Conservation (phyloP, 2,329 filamentous ascomycete genomes). For the Raffaelea arxii region DNA sequence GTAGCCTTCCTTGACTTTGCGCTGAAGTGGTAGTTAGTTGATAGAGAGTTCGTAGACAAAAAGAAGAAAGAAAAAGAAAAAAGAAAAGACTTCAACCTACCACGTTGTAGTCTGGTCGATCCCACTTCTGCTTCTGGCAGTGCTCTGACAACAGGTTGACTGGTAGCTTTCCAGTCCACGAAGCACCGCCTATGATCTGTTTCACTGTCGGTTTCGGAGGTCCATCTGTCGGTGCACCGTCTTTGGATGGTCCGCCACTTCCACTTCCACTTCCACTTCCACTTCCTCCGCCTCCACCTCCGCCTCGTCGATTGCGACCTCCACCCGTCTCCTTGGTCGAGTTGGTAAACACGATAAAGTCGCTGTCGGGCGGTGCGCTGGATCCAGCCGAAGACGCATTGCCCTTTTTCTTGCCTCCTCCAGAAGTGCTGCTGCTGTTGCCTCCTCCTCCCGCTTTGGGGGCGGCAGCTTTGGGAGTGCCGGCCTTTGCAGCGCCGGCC, state of each 20-base stretch:
- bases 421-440: background rate
- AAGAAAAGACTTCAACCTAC: constrained; percentile 28
- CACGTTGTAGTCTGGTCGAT: constrained; percentile 84
- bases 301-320: constrained; percentile 25
- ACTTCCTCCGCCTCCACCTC: background rate
- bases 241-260: background rate
- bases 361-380: constrained; percentile 33
- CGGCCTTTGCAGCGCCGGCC: constrained; percentile 4
- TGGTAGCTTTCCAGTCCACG: constrained; percentile 95
- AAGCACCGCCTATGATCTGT: constrained; percentile 85
- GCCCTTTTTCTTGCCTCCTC: constrained; percentile 12
- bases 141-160: constrained; percentile 90
- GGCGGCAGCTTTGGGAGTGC: constrained; percentile 3
- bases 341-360: constrained; percentile 48
- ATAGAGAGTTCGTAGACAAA: background rate
- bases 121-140: constrained; percentile 94
- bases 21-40: constrained; percentile 19
- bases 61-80: background rate
- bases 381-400: background rate
- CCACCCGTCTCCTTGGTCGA: constrained; percentile 38
- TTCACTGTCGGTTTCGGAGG: constrained; percentile 55
- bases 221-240: constrained; percentile 15
- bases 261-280: background rate
- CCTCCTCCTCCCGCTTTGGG: background rate
- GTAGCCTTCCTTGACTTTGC: constrained; percentile 62